Evolutionary conservation across 768 basidiomycete species (phyloP), one percentile per base, ranked within the genome.

Genomic region (Pleurotus giganteus): DNA sequence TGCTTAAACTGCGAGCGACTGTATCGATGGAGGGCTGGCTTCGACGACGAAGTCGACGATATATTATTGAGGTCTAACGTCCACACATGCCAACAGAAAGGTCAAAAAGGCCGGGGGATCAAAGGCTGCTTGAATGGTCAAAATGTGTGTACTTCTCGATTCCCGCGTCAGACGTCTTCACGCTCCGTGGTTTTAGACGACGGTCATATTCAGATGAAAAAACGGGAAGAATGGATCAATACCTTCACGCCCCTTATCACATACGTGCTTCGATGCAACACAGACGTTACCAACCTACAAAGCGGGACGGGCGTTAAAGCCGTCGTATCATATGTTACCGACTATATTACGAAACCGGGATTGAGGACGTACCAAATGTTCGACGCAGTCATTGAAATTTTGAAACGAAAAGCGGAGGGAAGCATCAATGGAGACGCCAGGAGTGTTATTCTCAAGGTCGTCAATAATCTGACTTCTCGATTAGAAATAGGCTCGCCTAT

Each of bases 271-370:
- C 42, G 70, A 4, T 72, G 69, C 46, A 74, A 75, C 53, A 66
- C 72, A n/a, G 70, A 76, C 60, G 63, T 67, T 1, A 69, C 64
- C 0, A 63, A 61, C 58, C 51, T 73, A 13, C 43, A 59, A 15
- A 71, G 69, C 23, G 71, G 74, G 4, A 74, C 73, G 12, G 65
- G 67, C 1, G 61, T 76, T 1, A 70, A 70, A 27, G 65, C 65
- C 4, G 60, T 69, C 4, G 57, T 69, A 0, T 54, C 61, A n/a
- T 71, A 74, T 63, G 59, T 73, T 0, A 66, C 71, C 4, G 70
- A 75, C 56, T 75, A 74, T 53, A 63, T 74, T 6, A 71, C 70
- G 0, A 75, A 77, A 56, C 29, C 56, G 2, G 28, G 54, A 3
- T 41, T 74, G 4, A 73, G 71, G 39, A 74, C 70, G 2, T 50